Base-by-base conservation (phyloP, 2,329 filamentous ascomycete genomes). In the Ophiostoma tasmaniense region DNA sequence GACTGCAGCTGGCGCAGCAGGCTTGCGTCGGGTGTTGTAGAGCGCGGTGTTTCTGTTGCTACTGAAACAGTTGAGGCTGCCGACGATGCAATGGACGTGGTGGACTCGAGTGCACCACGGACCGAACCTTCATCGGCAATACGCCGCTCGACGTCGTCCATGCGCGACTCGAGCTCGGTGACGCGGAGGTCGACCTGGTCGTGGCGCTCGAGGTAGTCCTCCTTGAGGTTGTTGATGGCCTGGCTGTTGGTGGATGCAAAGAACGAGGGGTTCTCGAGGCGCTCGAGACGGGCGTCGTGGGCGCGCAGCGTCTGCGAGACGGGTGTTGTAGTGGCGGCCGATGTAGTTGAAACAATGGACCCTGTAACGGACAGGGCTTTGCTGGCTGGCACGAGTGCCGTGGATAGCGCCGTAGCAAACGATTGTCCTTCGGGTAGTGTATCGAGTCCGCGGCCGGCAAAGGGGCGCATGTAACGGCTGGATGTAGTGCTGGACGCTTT, bases 221-320 rank as follows among this genome's bases (percentile, higher is more conserved):
- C 90, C 65, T 90, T 25, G 33, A 69, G 22, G 59, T 62, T 30
- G 59, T 42, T 42, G 37, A 65, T 39, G 3, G 64, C n/a, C 11
- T 65, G 64, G 64, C 64, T 65, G 35, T 65, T 39, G 35, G 64
- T n/a, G 1, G 66, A 67, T 39, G 50, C 17, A 30, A 87, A 86
- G 74, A 92, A 91, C 0, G 89, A 92, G 1, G 85, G 81, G 66
- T 84, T 90, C 77, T 94, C 91, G 6, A 93, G 81, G 68, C 82
- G 80, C 66, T 91, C 88, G 14, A 94, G 77, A 1, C 91, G 87
- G 67, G 85, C 82, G 50, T 87, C 86, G 70, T 92, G 85, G 22
- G 84, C 82, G 70, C 84, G 80, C 70, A 89, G 81, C n/a, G 82
- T 81, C 61, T 84, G 61, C 5, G 61, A 64, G 1, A 64, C 35